Base-by-base conservation (phyloP, 768 basidiomycete genomes). In the Kockovaella imperatae region DNA sequence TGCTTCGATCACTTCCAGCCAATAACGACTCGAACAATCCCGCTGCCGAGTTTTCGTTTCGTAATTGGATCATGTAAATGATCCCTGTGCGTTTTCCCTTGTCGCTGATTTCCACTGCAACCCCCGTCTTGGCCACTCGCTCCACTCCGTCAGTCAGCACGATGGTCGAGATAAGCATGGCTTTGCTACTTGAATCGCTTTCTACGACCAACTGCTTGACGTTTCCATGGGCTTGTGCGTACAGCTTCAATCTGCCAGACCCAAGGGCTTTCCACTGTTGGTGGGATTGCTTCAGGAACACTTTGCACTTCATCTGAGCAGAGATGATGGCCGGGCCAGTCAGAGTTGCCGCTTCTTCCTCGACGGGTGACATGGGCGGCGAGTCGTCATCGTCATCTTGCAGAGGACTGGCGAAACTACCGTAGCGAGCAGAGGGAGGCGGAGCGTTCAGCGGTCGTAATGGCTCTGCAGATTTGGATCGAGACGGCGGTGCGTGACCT, bases 171-270 rank as follows among this genome's bases (percentile, higher is more conserved):
- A 99, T 90, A 34, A 97, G 71, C 57, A 88, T 75, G 4, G 81
- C 76, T 53, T 70, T 70, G 59, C 82, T 83, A 47, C 81, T 78
- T 60, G 77, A 78, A 54, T 90, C 87, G 6, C 83, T 80, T 72
- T 90, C 84, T 25, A 96, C 91, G 14, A 97, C 95, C 24, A 99
- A 79, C 71, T 99, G 95, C 73, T 99, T 99, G 60, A 88, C 76
- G 62, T 88, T 88, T 23, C 88, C 87, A 47, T 78, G 75, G 38
- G 60, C 50, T 66, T 93, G 82, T 38, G 77, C 79, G 69, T 90
- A 99, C 41, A 99, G 76, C 64, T 85, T 88, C 55, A 97, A 77
- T 60, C 81, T 81, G 13, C 87, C 89, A 8, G 84, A 75, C 2
- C 95, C 95, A 47, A 97, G 76, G 1, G 86, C 82, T 74, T 95